Base-by-base conservation (phyloP, 371 early-diverging fungal genomes). In the Zychaea mexicana region DNA sequence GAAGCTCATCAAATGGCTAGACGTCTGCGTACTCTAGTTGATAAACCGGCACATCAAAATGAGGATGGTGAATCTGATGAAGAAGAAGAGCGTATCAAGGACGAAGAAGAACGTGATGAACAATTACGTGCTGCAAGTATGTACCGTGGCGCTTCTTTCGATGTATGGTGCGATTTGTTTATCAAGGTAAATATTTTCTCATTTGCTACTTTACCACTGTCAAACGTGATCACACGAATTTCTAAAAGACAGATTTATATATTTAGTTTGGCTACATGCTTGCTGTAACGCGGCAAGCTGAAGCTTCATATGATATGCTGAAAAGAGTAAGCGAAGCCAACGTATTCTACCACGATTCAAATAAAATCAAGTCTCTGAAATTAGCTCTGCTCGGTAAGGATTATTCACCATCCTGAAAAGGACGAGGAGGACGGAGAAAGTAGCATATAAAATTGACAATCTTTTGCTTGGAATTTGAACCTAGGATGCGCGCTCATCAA, bases 311-410 rank as follows among this genome's bases (percentile, higher is more conserved):
- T 31, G 80, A 83, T n/a, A 62, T 88, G 17, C 62, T 93, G 45
- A 86, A 83, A 63, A 62, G 76, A 30, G 83, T 85, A 3, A 67
- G 67, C 45, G 84, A 85, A 31, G 86, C 93, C 10, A 88, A 87
- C 60, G 86, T 93, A 3, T 92, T 88, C 62, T 89, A 81, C 57
- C 81, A 86, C n/a, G 78, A 91, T 39, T 65, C 79, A 8, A 58
- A 65, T 17, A 76, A 70, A 58, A 76, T 73, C 26, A 62, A 78
- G 0, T 63, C 78, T 0, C 69, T 94, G 46, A 81, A 84, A 52
- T 24, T 92, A 38, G 82, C 88, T 9, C 70, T 87, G 63, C 70
- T 92, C 24, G 85, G 92, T 89, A 79, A 70, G 61, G 26, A n/a
- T n/a, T n/a, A n/a, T n/a, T n/a, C n/a, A n/a, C n/a, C n/a, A n/a